Evolutionary conservation across 176 grass and related monocot species (phyloP).

Genomic region (Puccinellia tenuiflora): DNA sequence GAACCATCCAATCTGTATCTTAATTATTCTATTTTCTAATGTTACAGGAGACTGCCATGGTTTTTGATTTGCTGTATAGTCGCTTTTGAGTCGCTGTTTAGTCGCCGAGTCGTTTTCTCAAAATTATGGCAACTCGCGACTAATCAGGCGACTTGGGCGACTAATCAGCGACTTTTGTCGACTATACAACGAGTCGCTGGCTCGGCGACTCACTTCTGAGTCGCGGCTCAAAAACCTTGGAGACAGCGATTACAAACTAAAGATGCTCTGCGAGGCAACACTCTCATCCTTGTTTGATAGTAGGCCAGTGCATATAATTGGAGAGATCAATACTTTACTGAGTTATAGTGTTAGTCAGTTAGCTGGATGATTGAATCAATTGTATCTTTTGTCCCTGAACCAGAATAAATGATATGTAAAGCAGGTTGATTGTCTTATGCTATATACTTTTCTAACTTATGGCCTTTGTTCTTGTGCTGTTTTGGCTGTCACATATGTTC

Average conservation of each 20-base stretch:
- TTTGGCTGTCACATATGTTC: not conserved
- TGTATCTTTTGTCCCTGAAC: not conserved
- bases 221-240: no score
- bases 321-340: slow-evolving; percentile 77
- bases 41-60: no score
- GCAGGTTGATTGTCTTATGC: not conserved
- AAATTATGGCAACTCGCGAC: no score
- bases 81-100: no score
- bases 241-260: slow-evolving; percentile 65
- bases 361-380: slow-evolving; percentile 28
- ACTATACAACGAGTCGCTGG: no score
- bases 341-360: slow-evolving; percentile 52
- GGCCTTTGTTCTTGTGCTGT: not conserved
- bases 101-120: no score
- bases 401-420: slow-evolving; percentile 11
- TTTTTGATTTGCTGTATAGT: no score
- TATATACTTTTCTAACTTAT: slow-evolving; percentile 19
- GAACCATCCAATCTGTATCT: slow-evolving; percentile 2
- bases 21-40: slow-evolving; percentile 15
- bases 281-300: slow-evolving; percentile 81
- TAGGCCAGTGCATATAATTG: slow-evolving; percentile 83
- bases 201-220: no score
- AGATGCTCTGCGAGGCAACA: slow-evolving; percentile 68
- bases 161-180: no score
- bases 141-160: no score